Evolutionary conservation across 2,329 filamentous ascomycete species (phyloP).

Genomic region (Salinomyces thailandicus): DNA sequence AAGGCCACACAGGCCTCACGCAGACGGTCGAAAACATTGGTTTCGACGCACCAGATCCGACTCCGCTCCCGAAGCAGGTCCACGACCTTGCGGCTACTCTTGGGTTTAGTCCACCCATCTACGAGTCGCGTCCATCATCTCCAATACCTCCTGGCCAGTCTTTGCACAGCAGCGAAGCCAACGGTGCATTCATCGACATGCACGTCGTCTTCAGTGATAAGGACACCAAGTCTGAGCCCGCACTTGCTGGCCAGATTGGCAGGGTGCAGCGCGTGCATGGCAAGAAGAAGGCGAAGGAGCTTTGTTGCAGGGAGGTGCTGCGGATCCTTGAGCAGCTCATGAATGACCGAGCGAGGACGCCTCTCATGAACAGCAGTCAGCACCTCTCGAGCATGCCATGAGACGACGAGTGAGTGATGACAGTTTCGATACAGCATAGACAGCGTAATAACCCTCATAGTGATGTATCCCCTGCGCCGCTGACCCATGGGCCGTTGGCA

Average conservation of each 20-base stretch:
- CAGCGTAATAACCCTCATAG: too few relatives aligned
- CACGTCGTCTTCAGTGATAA: conserved; percentile 24
- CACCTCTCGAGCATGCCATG: too few relatives aligned
- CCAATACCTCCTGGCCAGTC: neutral
- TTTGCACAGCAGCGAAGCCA: conserved; percentile 1
- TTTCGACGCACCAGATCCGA: conserved; percentile 1
- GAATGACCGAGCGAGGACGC: neutral
- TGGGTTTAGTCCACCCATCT: conserved; percentile 11
- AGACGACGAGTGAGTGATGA: too few relatives aligned
- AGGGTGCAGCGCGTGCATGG: conserved; percentile 35
- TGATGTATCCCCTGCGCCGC: too few relatives aligned
- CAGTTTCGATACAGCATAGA: too few relatives aligned
- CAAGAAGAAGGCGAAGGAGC: conserved; percentile 41
- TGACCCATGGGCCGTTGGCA: too few relatives aligned
- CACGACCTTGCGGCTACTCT: conserved; percentile 14
- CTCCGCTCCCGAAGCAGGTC: conserved; percentile 11
- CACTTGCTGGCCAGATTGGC: conserved; percentile 30
- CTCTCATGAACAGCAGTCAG: too few relatives aligned
- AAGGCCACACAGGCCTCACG: conserved; percentile 6
- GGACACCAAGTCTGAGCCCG: conserved; percentile 14
- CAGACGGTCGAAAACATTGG: conserved; percentile 8
- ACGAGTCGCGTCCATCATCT: neutral
- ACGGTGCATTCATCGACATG: conserved; percentile 26
- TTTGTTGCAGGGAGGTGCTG: conserved; percentile 35
- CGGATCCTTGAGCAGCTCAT: conserved; percentile 29